Percentiles rank a stretch among this genome's conserved stretches.
Evolutionary conservation across 495 filamentous ascomycete genomes (phyloP).

Genomic region (Penicillium odoratum): DNA sequence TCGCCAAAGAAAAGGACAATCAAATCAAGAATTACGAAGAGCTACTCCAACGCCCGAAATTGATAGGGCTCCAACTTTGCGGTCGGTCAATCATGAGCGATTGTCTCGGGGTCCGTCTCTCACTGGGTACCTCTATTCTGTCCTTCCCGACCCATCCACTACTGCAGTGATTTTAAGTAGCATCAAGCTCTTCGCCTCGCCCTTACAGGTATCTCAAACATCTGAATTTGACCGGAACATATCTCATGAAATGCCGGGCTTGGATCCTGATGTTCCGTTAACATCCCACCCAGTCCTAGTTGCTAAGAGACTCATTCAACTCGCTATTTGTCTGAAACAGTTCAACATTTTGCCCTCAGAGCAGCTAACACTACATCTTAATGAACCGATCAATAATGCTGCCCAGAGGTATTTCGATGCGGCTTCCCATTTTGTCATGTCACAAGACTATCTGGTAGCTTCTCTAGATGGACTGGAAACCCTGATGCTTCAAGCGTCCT

Average conservation of each 20-base stretch:
- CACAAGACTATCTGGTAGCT: slow-evolving; percentile 50
- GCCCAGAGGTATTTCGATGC: slow-evolving; percentile 36
- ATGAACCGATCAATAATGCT: slow-evolving; percentile 27
- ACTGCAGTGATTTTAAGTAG: slow-evolving; percentile 12
- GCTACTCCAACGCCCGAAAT: neutral
- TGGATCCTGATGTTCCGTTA: slow-evolving; percentile 16
- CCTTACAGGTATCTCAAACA: slow-evolving; percentile 13
- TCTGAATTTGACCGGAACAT: neutral
- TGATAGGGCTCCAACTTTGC: slow-evolving; percentile 5
- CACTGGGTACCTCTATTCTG: slow-evolving; percentile 12
- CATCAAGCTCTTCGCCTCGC: slow-evolving; percentile 14
- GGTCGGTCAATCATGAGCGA: slow-evolving; percentile 15
- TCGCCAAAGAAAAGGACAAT: slow-evolving; percentile 7
- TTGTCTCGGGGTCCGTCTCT: slow-evolving; percentile 15
- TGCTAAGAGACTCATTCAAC: slow-evolving; percentile 46
- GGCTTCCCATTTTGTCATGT: slow-evolving; percentile 43
- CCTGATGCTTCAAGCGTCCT: slow-evolving; percentile 42
- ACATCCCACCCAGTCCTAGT: slow-evolving; percentile 45
- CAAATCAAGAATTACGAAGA: neutral
- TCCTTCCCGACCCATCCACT: slow-evolving; percentile 14
- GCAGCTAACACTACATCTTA: slow-evolving; percentile 26
- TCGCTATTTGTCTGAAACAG: slow-evolving; percentile 50
- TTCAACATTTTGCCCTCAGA: slow-evolving; percentile 30
- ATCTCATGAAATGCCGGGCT: neutral
- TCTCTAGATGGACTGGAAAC: slow-evolving; percentile 53